Base-by-base conservation (phyloP, 768 basidiomycete species). In the Wakefieldia striispora region DNA sequence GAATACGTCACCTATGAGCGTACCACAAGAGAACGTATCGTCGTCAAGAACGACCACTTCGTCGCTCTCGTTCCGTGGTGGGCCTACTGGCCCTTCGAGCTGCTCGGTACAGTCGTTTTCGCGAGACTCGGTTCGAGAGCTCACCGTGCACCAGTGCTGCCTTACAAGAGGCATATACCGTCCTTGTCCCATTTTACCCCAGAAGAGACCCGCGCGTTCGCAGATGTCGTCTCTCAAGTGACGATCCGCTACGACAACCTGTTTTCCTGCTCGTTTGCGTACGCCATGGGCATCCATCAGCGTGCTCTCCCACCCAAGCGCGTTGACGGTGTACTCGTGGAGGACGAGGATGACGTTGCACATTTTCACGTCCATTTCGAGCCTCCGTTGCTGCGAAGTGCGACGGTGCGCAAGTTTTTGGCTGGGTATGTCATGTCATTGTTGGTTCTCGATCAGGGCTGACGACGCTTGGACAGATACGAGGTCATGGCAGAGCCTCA, bases 211-310 rank as follows among this genome's bases (percentile, higher is more conserved):
- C 46, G 54, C 0, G 70, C 84, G 9, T 79, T 91, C 31, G 88
- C 92, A 0, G 71, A 81, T 27, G 76, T 86, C n/a, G 62, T 95
- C 17, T 82, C 80, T 33, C 68, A 69, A 4, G 63, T 88, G 24
- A 84, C 86, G 7, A 79, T 75, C 47, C 80, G 81, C 44, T 91
- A 88, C 56, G 89, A 88, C 60, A 89, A 87, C 59, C 70, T 92
- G 26, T 92, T 92, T 64, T 78, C 77, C 6, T 92, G 89, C 64
- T 87, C 91, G 0, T 97, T 95, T 68, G 86, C 91, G 1, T 97
- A 95, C 66, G 93, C 90, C 7, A 94, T 95, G 91, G 94, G 94
- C 31, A 79, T 95, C 40, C 94, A 95, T 62, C 94, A 97, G 65
- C 79, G 85, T 2, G 88, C 91, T 6, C 61, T 81, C 3, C 81